Evolutionary conservation across 2,329 filamentous ascomycete genomes (phyloP).

Genomic region (Alternaria triticimaculans): DNA sequence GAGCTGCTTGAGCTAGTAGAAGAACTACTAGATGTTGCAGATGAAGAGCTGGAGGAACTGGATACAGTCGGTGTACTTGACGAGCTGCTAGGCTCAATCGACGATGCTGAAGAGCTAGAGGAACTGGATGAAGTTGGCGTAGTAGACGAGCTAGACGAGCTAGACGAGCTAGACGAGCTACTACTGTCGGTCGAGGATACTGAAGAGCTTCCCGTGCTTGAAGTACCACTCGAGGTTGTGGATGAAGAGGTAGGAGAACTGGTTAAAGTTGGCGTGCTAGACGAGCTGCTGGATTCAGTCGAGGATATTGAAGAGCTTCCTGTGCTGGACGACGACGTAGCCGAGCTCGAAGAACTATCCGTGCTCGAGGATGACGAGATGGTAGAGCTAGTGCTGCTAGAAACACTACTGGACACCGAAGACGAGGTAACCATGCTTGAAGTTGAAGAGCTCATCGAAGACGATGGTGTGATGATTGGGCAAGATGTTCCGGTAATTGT

Average conservation of each 20-base stretch:
- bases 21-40: background rate
- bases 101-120: background rate
- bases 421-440: background rate
- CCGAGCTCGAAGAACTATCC: background rate
- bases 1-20: background rate
- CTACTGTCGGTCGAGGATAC: background rate
- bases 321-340: background rate
- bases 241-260: background rate
- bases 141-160: background rate
- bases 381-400: background rate
- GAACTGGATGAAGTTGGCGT: background rate
- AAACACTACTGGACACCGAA: slow-evolving; percentile 1
- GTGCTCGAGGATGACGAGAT: background rate
- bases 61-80: background rate
- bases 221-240: background rate
- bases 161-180: background rate
- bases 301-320: background rate
- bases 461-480: background rate
- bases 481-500: slow-evolving; percentile 17
- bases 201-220: background rate
- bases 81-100: background rate
- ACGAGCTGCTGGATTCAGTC: background rate
- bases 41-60: background rate
- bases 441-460: background rate
- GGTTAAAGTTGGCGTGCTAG: background rate